Percentiles rank a stretch among this genome's conserved stretches.
Evolutionary conservation across 257 asterid genomes (phyloP).

Genomic region (Lycium ferocissimum): DNA sequence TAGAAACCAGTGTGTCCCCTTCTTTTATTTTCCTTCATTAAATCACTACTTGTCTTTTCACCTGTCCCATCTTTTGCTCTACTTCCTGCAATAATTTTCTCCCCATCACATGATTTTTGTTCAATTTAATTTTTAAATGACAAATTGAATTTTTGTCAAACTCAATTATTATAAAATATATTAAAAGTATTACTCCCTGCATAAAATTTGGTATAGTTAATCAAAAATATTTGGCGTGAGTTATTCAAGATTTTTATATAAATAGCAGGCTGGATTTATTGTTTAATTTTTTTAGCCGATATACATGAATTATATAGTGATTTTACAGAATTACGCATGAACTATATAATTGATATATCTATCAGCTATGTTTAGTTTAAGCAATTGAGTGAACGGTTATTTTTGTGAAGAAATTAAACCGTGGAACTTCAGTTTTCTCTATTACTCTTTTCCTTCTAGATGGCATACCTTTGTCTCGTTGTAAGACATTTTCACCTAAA

Average conservation of each 20-base stretch:
- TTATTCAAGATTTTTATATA: too few relatives aligned
- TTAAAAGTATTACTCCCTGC: too few relatives aligned
- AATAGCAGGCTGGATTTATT: too few relatives aligned
- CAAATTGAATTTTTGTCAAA: background rate
- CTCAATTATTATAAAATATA: background rate
- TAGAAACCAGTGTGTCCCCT: background rate
- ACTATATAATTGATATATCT: too few relatives aligned
- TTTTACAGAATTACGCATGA: too few relatives aligned
- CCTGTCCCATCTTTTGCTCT: background rate
- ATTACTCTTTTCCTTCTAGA: background rate
- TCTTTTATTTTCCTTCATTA: background rate
- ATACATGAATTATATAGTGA: too few relatives aligned
- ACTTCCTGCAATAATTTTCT: background rate
- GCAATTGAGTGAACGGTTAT: too few relatives aligned
- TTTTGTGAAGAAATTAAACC: background rate
- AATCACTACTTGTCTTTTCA: background rate
- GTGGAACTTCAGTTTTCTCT: background rate
- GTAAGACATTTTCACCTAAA: background rate
- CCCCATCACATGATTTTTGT: slow-evolving; percentile 20
- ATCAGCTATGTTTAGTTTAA: too few relatives aligned
- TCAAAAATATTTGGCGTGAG: background rate
- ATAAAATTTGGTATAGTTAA: background rate
- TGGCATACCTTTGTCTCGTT: background rate
- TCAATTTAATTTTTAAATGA: background rate
- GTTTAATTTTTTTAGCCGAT: too few relatives aligned